These are phyloP conservation scores for Monosporozyma servazzii DNA, from an alignment of 805 yeast genomes.

Conservation along the genomic window DNA sequence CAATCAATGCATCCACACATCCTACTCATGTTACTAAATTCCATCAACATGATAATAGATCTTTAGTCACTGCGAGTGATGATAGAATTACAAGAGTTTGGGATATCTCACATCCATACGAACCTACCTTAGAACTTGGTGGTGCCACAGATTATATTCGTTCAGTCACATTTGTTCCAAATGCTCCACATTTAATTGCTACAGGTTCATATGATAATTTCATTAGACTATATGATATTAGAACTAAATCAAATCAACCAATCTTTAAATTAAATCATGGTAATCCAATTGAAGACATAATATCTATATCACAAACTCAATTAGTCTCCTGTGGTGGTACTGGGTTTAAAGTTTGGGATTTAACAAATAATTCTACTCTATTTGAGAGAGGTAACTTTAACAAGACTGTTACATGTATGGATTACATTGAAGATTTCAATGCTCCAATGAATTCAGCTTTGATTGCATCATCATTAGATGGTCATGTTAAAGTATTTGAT, in stretches of 20 bases:
- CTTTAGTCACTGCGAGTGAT: conserved; percentile 77
- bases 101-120: conserved; percentile 70
- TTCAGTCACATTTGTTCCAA: conserved; percentile 67
- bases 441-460: conserved; percentile 39
- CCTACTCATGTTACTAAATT: conserved; percentile 92
- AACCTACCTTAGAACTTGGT: conserved; percentile 61
- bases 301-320: conserved; percentile 63
- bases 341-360: conserved; percentile 82
- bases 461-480: conserved; percentile 90
- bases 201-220: conserved; percentile 93
- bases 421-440: conserved; percentile 25
- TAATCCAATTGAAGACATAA: conserved; percentile 77
- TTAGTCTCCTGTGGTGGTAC: conserved; percentile 77
- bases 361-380: conserved; percentile 59
- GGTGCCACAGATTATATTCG: conserved; percentile 86
- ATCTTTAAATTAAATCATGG: conserved; percentile 60
- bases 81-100: conserved; percentile 80
- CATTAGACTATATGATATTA: conserved; percentile 75
- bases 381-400: conserved; percentile 79
- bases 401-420: conserved; percentile 80
- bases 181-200: conserved; percentile 66
- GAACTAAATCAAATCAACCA: conserved; percentile 40
- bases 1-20: conserved; percentile 73
- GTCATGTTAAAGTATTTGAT: conserved; percentile 93
- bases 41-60: conserved; percentile 58